Base-by-base conservation (phyloP, 768 basidiomycete species). In the Leccinum obscurum region DNA sequence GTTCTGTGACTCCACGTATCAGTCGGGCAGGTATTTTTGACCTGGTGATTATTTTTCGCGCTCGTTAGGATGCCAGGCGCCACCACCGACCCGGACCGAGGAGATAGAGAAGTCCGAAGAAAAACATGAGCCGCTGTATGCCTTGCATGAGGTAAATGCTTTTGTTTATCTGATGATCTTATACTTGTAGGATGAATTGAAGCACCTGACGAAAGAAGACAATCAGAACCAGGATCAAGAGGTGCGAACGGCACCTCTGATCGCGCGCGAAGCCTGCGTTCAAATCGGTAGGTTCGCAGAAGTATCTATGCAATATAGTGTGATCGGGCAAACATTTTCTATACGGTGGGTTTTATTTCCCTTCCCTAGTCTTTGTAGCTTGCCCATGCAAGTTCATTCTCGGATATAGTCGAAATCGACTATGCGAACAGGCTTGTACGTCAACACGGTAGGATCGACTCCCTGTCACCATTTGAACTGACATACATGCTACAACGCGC, bases 361-460 rank as follows among this genome's bases (percentile, higher is more conserved):
- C 5, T 11, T 26, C 35, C 35, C 13, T 35, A 5, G 35, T 35
- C 14, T 35, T 14, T 14, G 35, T 48, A 3, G 8, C 48, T 22
- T 53, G 14, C 28, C 26, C 30, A 15, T 24, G 14, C 3, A 11
- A 20, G 11, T 32, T 37, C 22, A 54, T 26, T 20, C 46, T 39
- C 37, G 32, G 20, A 11, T 62, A 79, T 54, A 70, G 11, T 75
- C 76, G 52, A 73, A 70, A 24, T 59, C 57, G 11, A 56, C 54
- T 32, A 32, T 32, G 4, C 32, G 32, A 32, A 32, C 10, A 32
- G 32, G 32, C 32, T 55, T 88, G 6, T 89, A 89, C 65, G 64
- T 88, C 13, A 89, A 89, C 65, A 87, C 86, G 3, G 87, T 85
- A 64, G 75, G 53, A 32, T 11, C 22, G 48, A 52, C 22, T n/a